Evolutionary conservation across 2,329 filamentous ascomycete species (phyloP).

Genomic region (Fusarium guadeloupense): DNA sequence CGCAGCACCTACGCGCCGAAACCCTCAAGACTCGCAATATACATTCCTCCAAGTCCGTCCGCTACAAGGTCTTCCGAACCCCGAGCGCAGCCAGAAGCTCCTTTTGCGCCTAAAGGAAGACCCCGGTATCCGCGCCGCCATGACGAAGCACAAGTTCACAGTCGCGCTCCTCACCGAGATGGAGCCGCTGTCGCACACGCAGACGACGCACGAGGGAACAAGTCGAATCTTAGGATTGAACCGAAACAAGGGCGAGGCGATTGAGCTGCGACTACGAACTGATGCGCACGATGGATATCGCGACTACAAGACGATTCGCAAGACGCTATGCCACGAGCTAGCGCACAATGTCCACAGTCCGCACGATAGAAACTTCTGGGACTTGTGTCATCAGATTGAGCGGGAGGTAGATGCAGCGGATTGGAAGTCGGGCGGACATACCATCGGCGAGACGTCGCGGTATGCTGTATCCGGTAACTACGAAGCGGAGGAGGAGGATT

Average conservation of each 20-base stretch:
- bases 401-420: conserved; percentile 83
- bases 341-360: conserved; percentile 88
- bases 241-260: conserved; percentile 85
- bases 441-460: conserved; percentile 70
- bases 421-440: conserved; percentile 76
- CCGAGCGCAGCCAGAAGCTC: conserved; percentile 74
- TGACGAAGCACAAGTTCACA: conserved; percentile 84
- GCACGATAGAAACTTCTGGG: conserved; percentile 91
- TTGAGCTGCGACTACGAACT: conserved; percentile 89
- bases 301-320: conserved; percentile 90
- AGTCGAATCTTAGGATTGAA: conserved; percentile 86
- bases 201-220: conserved; percentile 73
- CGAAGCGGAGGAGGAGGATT: conserved; percentile 57
- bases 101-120: conserved; percentile 82
- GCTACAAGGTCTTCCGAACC: conserved; percentile 79
- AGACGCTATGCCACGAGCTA: conserved; percentile 93
- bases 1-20: conserved; percentile 7
- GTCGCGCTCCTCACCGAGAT: conserved; percentile 93
- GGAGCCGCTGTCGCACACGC: conserved; percentile 85
- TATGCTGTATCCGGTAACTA: conserved; percentile 64
- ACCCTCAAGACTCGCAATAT: conserved; percentile 70
- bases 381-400: conserved; percentile 87
- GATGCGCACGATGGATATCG: conserved; percentile 94
- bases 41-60: conserved; percentile 84
- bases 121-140: conserved; percentile 82